Base-by-base conservation (phyloP, 306 rosid genomes). In the Vigna unguiculata region DNA sequence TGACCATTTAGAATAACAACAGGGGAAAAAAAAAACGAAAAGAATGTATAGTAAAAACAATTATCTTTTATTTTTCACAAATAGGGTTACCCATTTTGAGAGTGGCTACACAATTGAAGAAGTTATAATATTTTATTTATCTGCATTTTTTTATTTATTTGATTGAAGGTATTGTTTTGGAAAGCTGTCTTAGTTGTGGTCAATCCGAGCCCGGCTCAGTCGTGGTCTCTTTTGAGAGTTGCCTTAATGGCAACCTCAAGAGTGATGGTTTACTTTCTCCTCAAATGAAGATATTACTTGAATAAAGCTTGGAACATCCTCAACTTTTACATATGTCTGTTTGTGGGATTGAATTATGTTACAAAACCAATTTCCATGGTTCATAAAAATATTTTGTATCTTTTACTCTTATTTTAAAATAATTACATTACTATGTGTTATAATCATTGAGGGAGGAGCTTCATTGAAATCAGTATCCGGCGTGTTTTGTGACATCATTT, bases 61-160 rank as follows among this genome's bases (percentile, higher is more conserved):
- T 58, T 41, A 9, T 55, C 30, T 14, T 55, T 12, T 41, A 6
- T 61, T 32, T 75, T 32, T 61, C 61, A 47, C 22, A 14, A 73
- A 34, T 61, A 32, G 15, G 71, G 36, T 61, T 49, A 30, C 60
- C 60, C n/a, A 60, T 74, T 28, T 46, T 63, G 57, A n/a, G 58
- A 73, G 2, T 73, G 19, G 69, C 20, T 24, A 16, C 57, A 36
- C 52, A 34, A 38, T 15, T 11, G 48, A 12, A 43, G 48, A 43
- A 43, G 48, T 43, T 43, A 43, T 43, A 43, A 43, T 43, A 1
- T 43, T 43, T 43, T 43, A 43, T 43, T 43, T 43, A 12, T 43
- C 12, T 38, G 53, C 4, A 14, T 2, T 51, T 51, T 34, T 51
- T 49, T 19, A 36, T 38, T 19, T 36, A 15, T 20, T 53, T 53